Conservation (phyloP, 345 rosid genomes). For the Hibiscus tridactylites region DNA sequence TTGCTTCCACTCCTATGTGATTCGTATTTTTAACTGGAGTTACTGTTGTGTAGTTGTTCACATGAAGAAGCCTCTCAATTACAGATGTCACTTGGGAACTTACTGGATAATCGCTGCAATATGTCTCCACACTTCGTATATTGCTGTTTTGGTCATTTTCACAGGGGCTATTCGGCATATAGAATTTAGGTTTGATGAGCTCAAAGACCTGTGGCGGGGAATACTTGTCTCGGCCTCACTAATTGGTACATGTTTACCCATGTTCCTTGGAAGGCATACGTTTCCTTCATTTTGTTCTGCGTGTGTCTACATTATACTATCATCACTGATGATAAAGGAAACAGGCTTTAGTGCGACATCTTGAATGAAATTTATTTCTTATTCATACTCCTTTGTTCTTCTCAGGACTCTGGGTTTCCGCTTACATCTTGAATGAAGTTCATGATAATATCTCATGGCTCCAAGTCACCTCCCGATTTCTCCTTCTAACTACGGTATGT, state of each 20-base stretch:
- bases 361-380: conserved; percentile 7
- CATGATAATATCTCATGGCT: conserved; percentile 53
- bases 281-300: conserved; percentile 1
- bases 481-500: conserved; percentile 61
- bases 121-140: conserved; percentile 48
- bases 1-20: background rate
- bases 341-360: background rate
- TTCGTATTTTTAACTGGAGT: conserved; percentile 20
- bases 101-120: conserved; percentile 49
- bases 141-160: conserved; percentile 51
- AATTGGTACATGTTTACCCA: conserved; percentile 37
- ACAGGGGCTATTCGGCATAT: conserved; percentile 60
- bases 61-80: conserved; percentile 45
- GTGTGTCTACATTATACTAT: background rate
- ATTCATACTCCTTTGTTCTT: conserved; percentile 11
- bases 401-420: conserved; percentile 60
- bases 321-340: background rate
- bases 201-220: conserved; percentile 82
- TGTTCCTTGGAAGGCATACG: background rate
- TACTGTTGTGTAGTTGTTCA: conserved; percentile 45
- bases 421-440: conserved; percentile 65
- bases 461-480: conserved; percentile 72
- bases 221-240: conserved; percentile 59
- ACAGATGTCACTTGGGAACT: conserved; percentile 51
- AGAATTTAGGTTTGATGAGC: conserved; percentile 80